Conservation (phyloP, 257 asterid species). For the Agastache rugosa region DNA sequence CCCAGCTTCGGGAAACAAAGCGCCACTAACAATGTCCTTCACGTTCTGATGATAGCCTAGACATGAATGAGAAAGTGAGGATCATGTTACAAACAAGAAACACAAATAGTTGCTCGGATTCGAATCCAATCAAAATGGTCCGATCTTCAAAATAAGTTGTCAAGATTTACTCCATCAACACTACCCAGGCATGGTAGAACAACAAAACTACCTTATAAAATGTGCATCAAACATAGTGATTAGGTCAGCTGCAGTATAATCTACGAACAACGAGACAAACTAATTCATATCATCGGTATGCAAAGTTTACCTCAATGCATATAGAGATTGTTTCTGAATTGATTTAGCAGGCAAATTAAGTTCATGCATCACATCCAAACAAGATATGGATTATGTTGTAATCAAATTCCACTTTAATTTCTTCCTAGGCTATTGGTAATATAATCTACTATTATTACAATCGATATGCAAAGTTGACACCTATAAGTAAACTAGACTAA, state of each 20-base stretch:
- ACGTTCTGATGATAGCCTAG: conserved; percentile 82
- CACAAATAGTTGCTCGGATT: not conserved
- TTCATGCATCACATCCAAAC: conserved; percentile 12
- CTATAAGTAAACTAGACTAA: not conserved
- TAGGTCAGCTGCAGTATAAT: not conserved
- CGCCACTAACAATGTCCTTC: conserved; percentile 78
- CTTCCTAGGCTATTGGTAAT: not conserved
- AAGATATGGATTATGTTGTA: not conserved
- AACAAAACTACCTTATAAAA: not conserved
- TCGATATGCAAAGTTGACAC: conserved; percentile 5
- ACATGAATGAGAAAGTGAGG: conserved; percentile 8
- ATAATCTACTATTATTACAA: not conserved
- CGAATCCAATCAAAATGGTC: not conserved
- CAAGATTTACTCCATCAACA: not conserved
- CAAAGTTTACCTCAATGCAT: not conserved
- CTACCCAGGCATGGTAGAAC: conserved; percentile 4
- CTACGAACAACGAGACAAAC: too few relatives aligned
- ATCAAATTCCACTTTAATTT: not conserved
- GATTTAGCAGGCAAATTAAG: not conserved
- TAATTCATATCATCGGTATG: too few relatives aligned
- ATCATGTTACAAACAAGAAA: conserved; percentile 17
- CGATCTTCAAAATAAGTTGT: not conserved
- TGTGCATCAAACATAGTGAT: not conserved
- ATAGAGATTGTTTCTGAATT: not conserved
- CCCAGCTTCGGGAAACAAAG: conserved; percentile 92